Evolutionary conservation across 371 early-diverging fungal species (phyloP).

Genomic region (Actinomortierella wolfii): DNA sequence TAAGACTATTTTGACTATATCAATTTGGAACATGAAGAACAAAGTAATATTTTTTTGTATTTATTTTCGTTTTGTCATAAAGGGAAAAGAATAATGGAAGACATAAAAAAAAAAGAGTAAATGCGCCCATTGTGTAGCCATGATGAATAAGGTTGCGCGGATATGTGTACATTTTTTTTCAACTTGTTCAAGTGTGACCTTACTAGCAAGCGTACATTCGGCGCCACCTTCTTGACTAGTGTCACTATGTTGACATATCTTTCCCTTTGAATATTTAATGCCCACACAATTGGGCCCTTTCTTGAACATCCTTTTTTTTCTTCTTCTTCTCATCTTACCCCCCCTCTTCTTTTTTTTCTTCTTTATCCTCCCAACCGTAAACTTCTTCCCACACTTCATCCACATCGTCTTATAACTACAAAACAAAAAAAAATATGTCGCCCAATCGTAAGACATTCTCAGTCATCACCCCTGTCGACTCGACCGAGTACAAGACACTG

Average conservation of each 20-base stretch:
- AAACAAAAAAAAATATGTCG: constrained; percentile 11
- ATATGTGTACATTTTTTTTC: too few species aligned
- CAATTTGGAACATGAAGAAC: too few species aligned
- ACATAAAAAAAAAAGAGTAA: constrained; percentile 1
- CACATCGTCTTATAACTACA: not conserved
- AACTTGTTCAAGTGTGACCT: too few species aligned
- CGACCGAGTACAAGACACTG: constrained; percentile 28
- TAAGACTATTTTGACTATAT: too few species aligned
- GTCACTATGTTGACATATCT: too few species aligned
- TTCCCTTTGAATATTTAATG: too few species aligned
- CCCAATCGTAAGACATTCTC: constrained; percentile 14
- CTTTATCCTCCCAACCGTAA: not conserved
- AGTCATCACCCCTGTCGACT: constrained; percentile 40
- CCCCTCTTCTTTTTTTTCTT: not conserved
- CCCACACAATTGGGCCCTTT: too few species aligned
- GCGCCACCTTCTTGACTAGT: too few species aligned
- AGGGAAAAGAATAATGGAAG: not conserved
- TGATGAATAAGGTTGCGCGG: too few species aligned
- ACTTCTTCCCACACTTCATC: not conserved
- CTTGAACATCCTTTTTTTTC: constrained; percentile 14
- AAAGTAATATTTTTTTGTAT: too few species aligned
- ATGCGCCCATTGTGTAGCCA: not conserved
- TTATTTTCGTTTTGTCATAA: not conserved
- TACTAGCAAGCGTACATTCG: too few species aligned
- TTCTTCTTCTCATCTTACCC: not conserved